Base-by-base conservation (phyloP, 2,329 filamentous ascomycete species). In the Aspergillus chevalieri region DNA sequence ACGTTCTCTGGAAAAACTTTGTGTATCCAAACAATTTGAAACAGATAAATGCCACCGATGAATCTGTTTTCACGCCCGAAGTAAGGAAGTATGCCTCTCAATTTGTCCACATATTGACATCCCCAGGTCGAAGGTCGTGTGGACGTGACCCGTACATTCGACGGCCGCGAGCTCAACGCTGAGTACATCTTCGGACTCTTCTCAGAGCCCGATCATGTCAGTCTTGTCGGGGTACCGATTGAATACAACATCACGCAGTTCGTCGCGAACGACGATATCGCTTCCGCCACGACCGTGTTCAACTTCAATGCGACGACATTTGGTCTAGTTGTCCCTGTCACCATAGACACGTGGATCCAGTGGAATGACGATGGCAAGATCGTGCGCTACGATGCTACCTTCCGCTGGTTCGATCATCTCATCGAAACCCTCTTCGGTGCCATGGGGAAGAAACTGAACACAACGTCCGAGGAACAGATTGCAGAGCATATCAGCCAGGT, bases 161-260 rank as follows among this genome's bases (percentile, higher is more conserved):
- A 55, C 14, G 55, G 58, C 34, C 58, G 59, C 26, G 55, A 62
- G 19, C 53, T 62, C 36, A 62, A 63, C 45, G 57, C 56, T 6
- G 58, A 62, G 46, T 62, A 63, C 17, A 62, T 63, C n/a, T 64
- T 61, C 22, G 58, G 58, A 2, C 56, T 62, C 3, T 63, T 63
- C 49, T 39, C 54, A 1, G 54, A 62, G 17, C 55, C 58, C 2
- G 28, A 34, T 0, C 52, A 57, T 1, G 34, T 61, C 43, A 58
- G 56, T 21, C 50, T 63, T 0, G 50, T 60, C 2, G 57, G 61
- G 4, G 36, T 61, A 3, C 60, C 61, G 3, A 50, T 61, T 6
- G 42, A 45, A 1, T 63, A 63, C 22, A 62, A 52, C 43, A 59
- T 63, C 33, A 62, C 60, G 8, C 60, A 62, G 3, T 62, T 62